Percentiles rank a stretch among this genome's conserved stretches.
Conservation (phyloP, 2,329 filamentous ascomycete genomes). For the Coniochaeta ligniaria region DNA sequence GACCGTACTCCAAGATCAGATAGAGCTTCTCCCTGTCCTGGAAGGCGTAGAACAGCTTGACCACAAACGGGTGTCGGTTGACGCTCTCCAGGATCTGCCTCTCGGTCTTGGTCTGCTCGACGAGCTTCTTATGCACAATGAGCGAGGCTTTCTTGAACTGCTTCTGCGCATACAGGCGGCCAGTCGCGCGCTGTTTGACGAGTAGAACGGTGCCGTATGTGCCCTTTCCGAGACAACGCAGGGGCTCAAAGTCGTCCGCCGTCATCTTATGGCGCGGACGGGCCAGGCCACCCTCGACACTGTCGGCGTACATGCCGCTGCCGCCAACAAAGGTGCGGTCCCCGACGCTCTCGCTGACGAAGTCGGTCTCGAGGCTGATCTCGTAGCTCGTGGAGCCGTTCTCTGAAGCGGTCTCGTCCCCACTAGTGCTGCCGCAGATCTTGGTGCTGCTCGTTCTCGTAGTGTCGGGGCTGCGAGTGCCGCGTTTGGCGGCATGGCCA, state of each 20-base stretch:
- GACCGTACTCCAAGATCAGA: conserved; percentile 93
- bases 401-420: conserved; percentile 64
- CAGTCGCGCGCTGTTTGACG: conserved; percentile 82
- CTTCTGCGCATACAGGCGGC: conserved; percentile 92
- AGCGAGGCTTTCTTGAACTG: conserved; percentile 97
- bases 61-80: conserved; percentile 93
- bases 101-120: conserved; percentile 97
- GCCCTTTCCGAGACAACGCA: conserved; percentile 91
- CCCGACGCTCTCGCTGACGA: conserved; percentile 60
- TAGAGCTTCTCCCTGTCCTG: conserved; percentile 98
- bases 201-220: conserved; percentile 92
- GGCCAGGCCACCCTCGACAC: conserved; percentile 47
- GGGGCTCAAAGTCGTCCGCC: conserved; percentile 78
- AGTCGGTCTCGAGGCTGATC: conserved; percentile 77
- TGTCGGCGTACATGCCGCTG: conserved; percentile 25
- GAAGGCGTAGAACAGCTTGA: conserved; percentile 97
- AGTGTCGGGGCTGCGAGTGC: conserved; percentile 38
- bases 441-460: conserved; percentile 33
- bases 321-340: conserved; percentile 21
- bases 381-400: conserved; percentile 68
- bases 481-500: conserved; percentile 53
- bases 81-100: conserved; percentile 91
- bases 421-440: conserved; percentile 47
- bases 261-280: conserved; percentile 71
- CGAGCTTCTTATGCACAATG: conserved; percentile 88